Evolutionary conservation across 306 rosid species (phyloP).

Genomic region (Quercus bicolor): DNA sequence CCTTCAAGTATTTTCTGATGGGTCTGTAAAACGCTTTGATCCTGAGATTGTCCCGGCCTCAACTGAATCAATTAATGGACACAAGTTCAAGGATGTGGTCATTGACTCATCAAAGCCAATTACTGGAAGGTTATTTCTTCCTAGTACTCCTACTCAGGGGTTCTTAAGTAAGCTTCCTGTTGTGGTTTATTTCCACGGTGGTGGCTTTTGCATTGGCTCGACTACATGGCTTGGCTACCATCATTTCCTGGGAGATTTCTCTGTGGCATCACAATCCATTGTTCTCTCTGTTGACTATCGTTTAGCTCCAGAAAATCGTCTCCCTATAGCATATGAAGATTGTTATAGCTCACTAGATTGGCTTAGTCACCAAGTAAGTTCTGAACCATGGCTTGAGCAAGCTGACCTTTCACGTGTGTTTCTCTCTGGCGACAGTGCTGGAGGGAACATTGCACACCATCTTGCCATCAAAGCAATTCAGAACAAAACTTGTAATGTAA

Average conservation of each 20-base stretch:
- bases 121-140: conserved; percentile 66
- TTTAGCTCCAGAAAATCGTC: conserved; percentile 71
- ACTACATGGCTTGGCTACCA: conserved; percentile 85
- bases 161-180: conserved; percentile 39
- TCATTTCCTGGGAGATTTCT: conserved; percentile 54
- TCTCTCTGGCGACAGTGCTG: conserved; percentile 89
- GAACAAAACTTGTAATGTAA: conserved; percentile 15
- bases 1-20: conserved; percentile 64
- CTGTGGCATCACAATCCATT: conserved; percentile 42
- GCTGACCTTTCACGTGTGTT: conserved; percentile 65
- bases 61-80: conserved; percentile 27
- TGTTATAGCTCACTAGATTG: conserved; percentile 63
- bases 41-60: conserved; percentile 43
- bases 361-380: conserved; percentile 35
- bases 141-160: conserved; percentile 9
- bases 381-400: conserved; percentile 50
- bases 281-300: conserved; percentile 77
- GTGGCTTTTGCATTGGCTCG: conserved; percentile 92
- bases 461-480: conserved; percentile 48
- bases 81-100: conserved; percentile 57
- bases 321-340: conserved; percentile 72
- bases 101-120: conserved; percentile 53
- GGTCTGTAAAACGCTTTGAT: conserved; percentile 58
- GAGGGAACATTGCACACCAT: conserved; percentile 73
- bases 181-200: conserved; percentile 81